These are phyloP conservation scores for Ambrosia hybrid DNA, from an alignment of 140 eudicot genomes.

Conservation along the genomic window DNA sequence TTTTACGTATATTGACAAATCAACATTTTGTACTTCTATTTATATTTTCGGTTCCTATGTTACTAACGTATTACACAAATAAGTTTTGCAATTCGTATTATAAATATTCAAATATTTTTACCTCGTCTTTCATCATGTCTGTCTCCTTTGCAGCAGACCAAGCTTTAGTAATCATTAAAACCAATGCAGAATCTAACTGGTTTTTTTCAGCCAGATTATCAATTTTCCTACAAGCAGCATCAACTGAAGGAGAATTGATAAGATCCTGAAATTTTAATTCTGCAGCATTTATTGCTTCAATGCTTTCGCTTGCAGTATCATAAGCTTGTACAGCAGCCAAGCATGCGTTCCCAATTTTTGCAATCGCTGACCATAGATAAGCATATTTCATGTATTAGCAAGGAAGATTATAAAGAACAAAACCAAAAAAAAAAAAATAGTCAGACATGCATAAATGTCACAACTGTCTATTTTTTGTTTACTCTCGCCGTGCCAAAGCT, in stretches of 20 bases:
- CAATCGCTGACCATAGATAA: conserved; percentile 46
- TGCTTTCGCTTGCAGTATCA: conserved; percentile 74
- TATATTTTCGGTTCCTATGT: too few relatives aligned
- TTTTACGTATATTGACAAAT: too few relatives aligned
- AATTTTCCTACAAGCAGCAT: conserved; percentile 78
- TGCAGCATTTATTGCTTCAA: conserved; percentile 72
- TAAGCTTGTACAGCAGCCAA: conserved; percentile 77
- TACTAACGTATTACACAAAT: neutral
- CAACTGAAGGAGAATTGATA: conserved; percentile 78
- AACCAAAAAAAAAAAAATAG: too few relatives aligned
- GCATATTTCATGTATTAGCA: conserved; percentile 13
- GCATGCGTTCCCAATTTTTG: conserved; percentile 61
- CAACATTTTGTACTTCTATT: too few relatives aligned
- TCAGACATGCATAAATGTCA: too few relatives aligned
- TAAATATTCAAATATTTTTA: conserved; percentile 19
- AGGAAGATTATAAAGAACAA: neutral
- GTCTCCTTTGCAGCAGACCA: conserved; percentile 90
- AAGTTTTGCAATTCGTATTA: neutral
- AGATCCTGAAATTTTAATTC: conserved; percentile 81
- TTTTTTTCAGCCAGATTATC: conserved; percentile 76
- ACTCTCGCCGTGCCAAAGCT: too few relatives aligned
- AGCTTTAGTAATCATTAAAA: conserved; percentile 72
- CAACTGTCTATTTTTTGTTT: too few relatives aligned
- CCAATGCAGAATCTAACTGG: conserved; percentile 72
- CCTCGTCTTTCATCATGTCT: conserved; percentile 77